Evolutionary conservation across 2,329 filamentous ascomycete genomes (phyloP).

Genomic region (Penicillium sp.): DNA sequence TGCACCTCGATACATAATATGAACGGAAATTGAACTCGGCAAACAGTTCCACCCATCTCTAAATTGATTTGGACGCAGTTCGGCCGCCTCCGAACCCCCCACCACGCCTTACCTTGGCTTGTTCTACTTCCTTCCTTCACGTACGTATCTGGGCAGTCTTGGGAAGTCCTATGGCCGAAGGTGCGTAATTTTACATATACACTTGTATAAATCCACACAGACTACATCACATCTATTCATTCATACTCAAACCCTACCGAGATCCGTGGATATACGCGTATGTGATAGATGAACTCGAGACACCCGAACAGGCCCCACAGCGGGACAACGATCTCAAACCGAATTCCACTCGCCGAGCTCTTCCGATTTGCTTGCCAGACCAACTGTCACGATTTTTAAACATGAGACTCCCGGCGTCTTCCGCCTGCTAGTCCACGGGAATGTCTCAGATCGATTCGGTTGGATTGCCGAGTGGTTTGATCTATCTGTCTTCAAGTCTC

Average conservation of each 20-base stretch:
- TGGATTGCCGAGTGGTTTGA: not conserved
- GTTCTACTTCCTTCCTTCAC: not conserved
- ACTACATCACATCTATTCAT: no score
- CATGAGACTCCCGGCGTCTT: constrained; percentile 20
- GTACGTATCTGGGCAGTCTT: not conserved
- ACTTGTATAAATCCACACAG: no score
- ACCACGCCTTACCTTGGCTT: not conserved
- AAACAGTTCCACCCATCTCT: not conserved
- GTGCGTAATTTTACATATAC: no score
- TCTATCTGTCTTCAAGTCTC: no score
- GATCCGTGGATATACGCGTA: not conserved
- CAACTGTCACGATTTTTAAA: constrained; percentile 11
- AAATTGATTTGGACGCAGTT: not conserved
- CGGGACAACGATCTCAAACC: constrained; percentile 27
- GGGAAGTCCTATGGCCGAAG: no score
- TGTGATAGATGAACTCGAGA: not conserved
- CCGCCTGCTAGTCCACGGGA: constrained; percentile 20
- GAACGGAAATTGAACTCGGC: no score
- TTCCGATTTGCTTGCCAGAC: constrained; percentile 26
- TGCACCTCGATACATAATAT: no score
- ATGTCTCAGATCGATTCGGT: constrained; percentile 4
- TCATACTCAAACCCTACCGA: no score
- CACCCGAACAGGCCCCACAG: constrained; percentile 20
- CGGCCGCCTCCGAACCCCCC: not conserved
- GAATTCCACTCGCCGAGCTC: constrained; percentile 21